Evolutionary conservation across 768 basidiomycete species (phyloP).

Genomic region (Hygrocybe coccinea): DNA sequence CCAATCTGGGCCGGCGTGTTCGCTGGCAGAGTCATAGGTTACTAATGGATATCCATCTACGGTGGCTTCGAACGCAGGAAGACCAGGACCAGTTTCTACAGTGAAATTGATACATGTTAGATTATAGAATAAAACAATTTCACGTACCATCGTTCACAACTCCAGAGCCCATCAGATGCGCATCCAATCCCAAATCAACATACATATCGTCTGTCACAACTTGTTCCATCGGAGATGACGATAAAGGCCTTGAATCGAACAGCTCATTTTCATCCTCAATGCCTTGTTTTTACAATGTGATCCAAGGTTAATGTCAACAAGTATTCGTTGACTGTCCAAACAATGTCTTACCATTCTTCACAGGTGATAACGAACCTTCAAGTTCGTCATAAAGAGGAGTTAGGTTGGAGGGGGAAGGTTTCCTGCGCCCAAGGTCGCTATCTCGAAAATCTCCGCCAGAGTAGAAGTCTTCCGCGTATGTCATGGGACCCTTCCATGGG

Average conservation of each 20-base stretch:
- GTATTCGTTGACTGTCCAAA: neutral
- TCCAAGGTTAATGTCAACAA: too few species aligned
- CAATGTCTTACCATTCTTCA: neutral
- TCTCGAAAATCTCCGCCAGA: constrained; percentile 38
- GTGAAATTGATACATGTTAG: too few species aligned
- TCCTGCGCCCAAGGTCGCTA: neutral
- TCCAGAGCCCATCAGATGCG: too few species aligned
- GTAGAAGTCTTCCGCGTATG: constrained; percentile 41
- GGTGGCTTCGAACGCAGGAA: too few species aligned
- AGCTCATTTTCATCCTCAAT: neutral
- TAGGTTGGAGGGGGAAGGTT: neutral
- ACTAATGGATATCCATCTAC: too few species aligned
- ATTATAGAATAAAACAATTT: too few species aligned
- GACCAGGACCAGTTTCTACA: too few species aligned
- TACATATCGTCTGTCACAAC: neutral
- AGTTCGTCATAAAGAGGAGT: constrained; percentile 1
- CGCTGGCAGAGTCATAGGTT: too few species aligned
- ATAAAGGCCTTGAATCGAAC: neutral
- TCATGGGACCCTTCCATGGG: constrained; percentile 38
- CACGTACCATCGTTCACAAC: too few species aligned
- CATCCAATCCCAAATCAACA: neutral
- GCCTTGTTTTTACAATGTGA: neutral
- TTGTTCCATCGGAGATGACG: neutral
- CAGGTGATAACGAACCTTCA: neutral
- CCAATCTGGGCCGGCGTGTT: too few species aligned